Percentiles rank a stretch among this genome's conserved stretches.
phyloP scores from a whole-genome alignment of 2,329 filamentous ascomycete species.

The Scopulariopsis brevicaulis region DNA sequence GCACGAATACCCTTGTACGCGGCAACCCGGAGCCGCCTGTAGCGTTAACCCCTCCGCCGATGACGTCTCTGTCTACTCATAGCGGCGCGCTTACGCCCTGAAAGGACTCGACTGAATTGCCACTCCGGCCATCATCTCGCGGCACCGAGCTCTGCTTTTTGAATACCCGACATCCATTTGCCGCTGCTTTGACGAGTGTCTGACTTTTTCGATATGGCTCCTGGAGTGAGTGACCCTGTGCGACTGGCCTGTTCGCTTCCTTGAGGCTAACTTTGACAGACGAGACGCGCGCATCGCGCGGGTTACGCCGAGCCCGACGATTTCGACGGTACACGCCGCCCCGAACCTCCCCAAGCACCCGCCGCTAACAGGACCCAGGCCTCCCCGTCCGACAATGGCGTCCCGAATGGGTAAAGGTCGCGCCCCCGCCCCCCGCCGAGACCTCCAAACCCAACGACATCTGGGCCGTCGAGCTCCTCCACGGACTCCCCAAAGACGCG shows the following conservation, averaged over 20 bases:
- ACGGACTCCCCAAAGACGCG: conserved; percentile 77
- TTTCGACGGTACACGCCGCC: conserved; percentile 39
- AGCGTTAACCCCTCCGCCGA: not conserved
- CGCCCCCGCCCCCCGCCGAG: conserved; percentile 54
- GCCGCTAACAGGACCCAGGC: conserved; percentile 36
- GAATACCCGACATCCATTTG: not conserved
- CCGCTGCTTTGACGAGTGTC: not conserved
- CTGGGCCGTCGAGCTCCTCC: conserved; percentile 65
- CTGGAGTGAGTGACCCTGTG: not conserved
- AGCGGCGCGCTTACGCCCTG: not conserved
- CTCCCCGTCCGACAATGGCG: conserved; percentile 88
- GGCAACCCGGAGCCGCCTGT: not conserved
- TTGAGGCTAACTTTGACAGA: conserved; percentile 20
- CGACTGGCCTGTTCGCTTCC: not conserved
- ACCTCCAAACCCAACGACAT: conserved; percentile 50
- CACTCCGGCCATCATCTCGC: not conserved
- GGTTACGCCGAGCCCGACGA: conserved; percentile 50
- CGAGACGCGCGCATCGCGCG: conserved; percentile 43
- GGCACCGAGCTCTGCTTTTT: not conserved
- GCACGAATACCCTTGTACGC: not conserved
- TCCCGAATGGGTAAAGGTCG: conserved; percentile 56
- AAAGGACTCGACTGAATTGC: not conserved
- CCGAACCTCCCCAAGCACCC: not conserved
- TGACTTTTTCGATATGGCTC: not conserved
- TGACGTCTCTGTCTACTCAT: not conserved